A percentile compares a stretch with the other conserved stretches of the same genome.
Conservation (phyloP, 2,329 filamentous ascomycete genomes). For the Alternaria longipes region DNA sequence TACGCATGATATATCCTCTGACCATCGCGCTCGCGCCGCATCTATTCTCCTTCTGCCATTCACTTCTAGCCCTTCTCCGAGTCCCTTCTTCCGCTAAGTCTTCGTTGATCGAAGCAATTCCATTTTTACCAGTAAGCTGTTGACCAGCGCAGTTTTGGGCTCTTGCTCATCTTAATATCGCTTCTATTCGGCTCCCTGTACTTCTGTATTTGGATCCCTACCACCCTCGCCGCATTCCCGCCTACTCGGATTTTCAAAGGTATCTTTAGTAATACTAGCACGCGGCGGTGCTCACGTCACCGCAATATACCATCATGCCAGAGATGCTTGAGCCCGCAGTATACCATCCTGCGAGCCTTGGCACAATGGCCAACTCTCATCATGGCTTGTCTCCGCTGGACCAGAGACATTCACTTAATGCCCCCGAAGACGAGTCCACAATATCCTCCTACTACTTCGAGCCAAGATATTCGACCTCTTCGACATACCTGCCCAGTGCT, state of each 20-base stretch:
- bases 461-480: constrained; percentile 46
- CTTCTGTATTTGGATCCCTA: constrained; percentile 33
- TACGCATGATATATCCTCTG: constrained; percentile 49
- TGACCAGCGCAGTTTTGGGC: constrained; percentile 53
- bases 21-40: constrained; percentile 38
- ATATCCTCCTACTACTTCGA: constrained; percentile 51
- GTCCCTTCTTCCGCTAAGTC: constrained; percentile 36
- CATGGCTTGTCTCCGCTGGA: constrained; percentile 61
- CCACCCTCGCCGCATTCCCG: constrained; percentile 27
- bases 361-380: constrained; percentile 36
- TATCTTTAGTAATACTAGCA: constrained; percentile 50
- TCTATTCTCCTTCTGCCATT: constrained; percentile 40
- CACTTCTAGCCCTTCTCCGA: constrained; percentile 46
- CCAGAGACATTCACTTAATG: constrained; percentile 67
- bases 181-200: constrained; percentile 33
- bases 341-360: constrained; percentile 54
- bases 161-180: constrained; percentile 49
- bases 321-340: constrained; percentile 58
- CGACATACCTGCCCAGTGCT: constrained; percentile 41
- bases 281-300: constrained; percentile 50
- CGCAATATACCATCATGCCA: constrained; percentile 56
- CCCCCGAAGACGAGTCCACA: constrained; percentile 62
- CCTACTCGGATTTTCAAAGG: constrained; percentile 37
- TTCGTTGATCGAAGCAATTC: constrained; percentile 59
- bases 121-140: constrained; percentile 53